Base-by-base conservation (phyloP, 208 protist species). In the Trypanosoma avium region DNA sequence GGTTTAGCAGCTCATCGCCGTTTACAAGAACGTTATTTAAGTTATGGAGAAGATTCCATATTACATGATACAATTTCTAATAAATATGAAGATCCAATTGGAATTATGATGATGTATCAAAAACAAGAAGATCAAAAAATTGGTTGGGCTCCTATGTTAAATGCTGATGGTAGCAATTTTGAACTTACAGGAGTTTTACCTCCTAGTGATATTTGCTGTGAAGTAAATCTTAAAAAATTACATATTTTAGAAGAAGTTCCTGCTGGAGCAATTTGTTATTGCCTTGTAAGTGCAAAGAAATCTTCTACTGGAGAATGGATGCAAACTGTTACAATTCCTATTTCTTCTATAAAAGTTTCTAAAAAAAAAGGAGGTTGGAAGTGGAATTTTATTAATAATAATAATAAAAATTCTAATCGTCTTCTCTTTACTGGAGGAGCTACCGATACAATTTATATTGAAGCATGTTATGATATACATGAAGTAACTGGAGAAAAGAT, bases 401-500 rank as follows among this genome's bases (percentile, higher is more conserved):
- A 52, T 17, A 60, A 62, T 17, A 64, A 74, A 54, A 15, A 52
- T 17, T 56, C 64, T 35, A 27, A 66, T 2, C 52, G 75, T 3
- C 24, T 86, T 10, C 59, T 80, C 40, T 80, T 86, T 61, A 62
- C 52, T 13, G 81, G 78, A 8, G 49, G 70, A 9, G n/a, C 46
- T 15, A 46, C 33, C 0, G 88, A 92, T 40, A 67, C 70, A 27
- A 68, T 94, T 15, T 94, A 86, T 50, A 70, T 94, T 27, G 84
- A 94, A 68, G 90, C 77, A 59, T 94, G 88, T 73, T 94, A 86
- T 65, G 84, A 88, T 45, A 21, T 59, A 5, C n/a, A 56, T 47
- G 46, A 47, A 9, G 29, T 32, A 10, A 45, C 33, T 1, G 73
- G 50, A 17, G 57, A 61, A 42, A 38, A n/a, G 4, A 82, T 72